phyloP scores from a whole-genome alignment of 108 stramenopile genomes.

The Skeletonema marinoi region DNA sequence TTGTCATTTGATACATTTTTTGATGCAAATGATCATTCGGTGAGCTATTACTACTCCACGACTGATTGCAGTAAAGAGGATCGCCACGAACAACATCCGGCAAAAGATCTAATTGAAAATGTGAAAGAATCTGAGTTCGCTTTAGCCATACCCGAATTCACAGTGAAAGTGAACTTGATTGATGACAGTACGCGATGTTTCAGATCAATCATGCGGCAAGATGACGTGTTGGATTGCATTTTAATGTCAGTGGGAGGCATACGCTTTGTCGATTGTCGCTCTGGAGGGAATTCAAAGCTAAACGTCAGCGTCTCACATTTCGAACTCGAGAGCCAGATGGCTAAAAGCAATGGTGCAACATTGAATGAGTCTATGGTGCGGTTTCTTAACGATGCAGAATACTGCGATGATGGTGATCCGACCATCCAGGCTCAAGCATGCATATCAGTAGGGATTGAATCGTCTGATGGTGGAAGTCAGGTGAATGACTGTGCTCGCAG shows the following conservation, averaged over 20 bases:
- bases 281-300: slow-evolving; percentile 38
- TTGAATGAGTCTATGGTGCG: slow-evolving; percentile 27
- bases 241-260: slow-evolving; percentile 60
- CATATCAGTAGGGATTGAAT: slow-evolving; percentile 30
- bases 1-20: slow-evolving; percentile 83
- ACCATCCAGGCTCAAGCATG: slow-evolving; percentile 61
- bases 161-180: slow-evolving; percentile 56
- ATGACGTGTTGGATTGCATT: slow-evolving; percentile 52
- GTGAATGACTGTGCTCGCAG: slow-evolving; percentile 1
- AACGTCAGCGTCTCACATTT: slow-evolving; percentile 57
- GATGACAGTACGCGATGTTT: neutral
- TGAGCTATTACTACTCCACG: slow-evolving; percentile 58
- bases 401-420: neutral
- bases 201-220: neutral
- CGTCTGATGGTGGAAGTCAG: neutral
- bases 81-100: neutral
- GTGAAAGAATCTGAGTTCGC: slow-evolving; percentile 60
- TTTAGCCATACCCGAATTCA: slow-evolving; percentile 44
- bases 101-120: slow-evolving; percentile 12
- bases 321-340: slow-evolving; percentile 69
- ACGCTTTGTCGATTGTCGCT: slow-evolving; percentile 32
- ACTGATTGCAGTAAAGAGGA: slow-evolving; percentile 27
- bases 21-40: slow-evolving; percentile 72
- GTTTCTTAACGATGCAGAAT: slow-evolving; percentile 34
- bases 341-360: neutral